Evolutionary conservation across 1,139 yeast genomes (phyloP), one percentile per base, ranked within the genome.

Genomic region (Hemisphaericaspora lyxosophila): DNA sequence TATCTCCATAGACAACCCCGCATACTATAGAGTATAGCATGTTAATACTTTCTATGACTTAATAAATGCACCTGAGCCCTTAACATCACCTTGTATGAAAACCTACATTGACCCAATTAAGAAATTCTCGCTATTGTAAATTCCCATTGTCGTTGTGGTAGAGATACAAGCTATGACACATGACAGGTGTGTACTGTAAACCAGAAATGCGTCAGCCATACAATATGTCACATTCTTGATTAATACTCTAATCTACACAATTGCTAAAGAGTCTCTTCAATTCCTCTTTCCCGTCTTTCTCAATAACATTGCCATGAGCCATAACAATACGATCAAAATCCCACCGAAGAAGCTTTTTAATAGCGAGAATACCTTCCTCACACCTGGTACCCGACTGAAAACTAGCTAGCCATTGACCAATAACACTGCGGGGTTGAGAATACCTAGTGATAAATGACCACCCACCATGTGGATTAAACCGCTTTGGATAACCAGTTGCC

Each of bases 271-370:
- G 15, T 13, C 30, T 37, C 34, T 51, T 53, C 49, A 58, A 62
- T 4, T 50, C 53, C 11, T 52, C 51, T 41, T 65, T 64, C 12
- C 70, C 79, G 35, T 67, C 60, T 3, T 53, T 53, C n/a, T 74
- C 78, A 42, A 78, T 55, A 11, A 76, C 64, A 39, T 73, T 73
- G 3, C 86, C 86, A 49, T 80, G 86, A 44, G 80, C 73, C 48
- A 73, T 64, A 25, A 80, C 70, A 37, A 79, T 62, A 16, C 63
- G 60, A 14, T 72, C 68, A 43, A 78, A 73, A 31, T 72, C 71
- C 78, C 78, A 73, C 11, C 46, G 39, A 34, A 55, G 43, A 31
- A 78, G 57, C 4, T 55, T 51, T 31, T 54, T 45, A 38, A 70
- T 57, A 3, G 60, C 57, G 31, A 58, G 48, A 36, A 72, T 41